phyloP scores from a whole-genome alignment of 2,329 filamentous ascomycete species.

The Nothomitra cinnamomea region DNA sequence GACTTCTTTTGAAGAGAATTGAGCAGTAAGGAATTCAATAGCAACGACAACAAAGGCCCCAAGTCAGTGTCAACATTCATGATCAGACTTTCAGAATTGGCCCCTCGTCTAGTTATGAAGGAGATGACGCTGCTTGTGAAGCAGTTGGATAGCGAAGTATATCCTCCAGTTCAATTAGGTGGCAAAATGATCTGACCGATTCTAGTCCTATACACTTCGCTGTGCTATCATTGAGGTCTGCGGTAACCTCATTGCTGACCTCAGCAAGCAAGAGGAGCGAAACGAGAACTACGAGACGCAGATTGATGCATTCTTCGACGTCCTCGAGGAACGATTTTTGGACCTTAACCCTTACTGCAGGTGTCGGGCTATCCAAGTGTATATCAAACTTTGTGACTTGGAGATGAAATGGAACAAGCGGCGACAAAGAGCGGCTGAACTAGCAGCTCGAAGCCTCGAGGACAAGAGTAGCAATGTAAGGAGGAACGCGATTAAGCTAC shows the following conservation, averaged over 20 bases:
- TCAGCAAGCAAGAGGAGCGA: constrained; percentile 81
- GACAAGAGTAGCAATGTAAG: constrained; percentile 98
- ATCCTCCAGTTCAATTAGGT: constrained; percentile 8
- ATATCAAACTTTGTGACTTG: constrained; percentile 79
- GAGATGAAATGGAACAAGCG: constrained; percentile 92
- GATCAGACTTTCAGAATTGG: constrained; percentile 79
- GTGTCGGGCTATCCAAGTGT: constrained; percentile 83
- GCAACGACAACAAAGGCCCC: constrained; percentile 83
- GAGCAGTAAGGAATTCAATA: constrained; percentile 96
- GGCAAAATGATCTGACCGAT: constrained; percentile 3
- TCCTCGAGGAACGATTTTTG: constrained; percentile 86
- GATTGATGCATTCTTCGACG: constrained; percentile 92
- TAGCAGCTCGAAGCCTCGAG: constrained; percentile 76
- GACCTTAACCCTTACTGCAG: constrained; percentile 95
- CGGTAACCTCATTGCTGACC: constrained; percentile 80
- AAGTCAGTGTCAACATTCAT: constrained; percentile 95
- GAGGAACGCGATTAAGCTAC: constrained; percentile 82
- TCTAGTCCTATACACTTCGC: constrained; percentile 72
- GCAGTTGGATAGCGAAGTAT: constrained; percentile 80
- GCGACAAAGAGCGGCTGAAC: constrained; percentile 69
- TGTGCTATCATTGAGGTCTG: constrained; percentile 94
- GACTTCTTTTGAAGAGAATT: constrained; percentile 43
- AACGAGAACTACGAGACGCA: constrained; percentile 89
- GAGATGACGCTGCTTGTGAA: constrained; percentile 94
- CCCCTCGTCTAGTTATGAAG: constrained; percentile 83